These are phyloP conservation scores for Mortierella claussenii DNA, from an alignment of 192 early-diverging fungal genomes.

Conservation along the genomic window DNA sequence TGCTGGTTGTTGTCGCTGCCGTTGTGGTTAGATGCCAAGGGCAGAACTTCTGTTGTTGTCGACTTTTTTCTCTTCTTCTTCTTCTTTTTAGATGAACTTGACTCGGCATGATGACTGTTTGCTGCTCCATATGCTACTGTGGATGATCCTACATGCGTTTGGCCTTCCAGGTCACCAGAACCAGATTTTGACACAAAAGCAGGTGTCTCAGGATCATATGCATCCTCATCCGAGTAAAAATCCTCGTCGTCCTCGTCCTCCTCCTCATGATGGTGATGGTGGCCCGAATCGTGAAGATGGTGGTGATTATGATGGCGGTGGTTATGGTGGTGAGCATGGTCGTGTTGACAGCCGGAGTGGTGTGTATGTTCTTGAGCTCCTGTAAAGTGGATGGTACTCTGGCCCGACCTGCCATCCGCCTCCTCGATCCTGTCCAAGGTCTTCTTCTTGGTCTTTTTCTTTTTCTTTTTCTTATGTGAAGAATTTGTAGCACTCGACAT, in stretches of 20 bases:
- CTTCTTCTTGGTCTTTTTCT: constrained; percentile 45
- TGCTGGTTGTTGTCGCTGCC: constrained; percentile 10
- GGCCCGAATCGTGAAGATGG: constrained; percentile 35
- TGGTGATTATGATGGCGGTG: no score
- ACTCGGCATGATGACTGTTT: background rate
- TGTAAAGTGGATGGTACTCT: background rate
- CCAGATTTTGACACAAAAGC: constrained; percentile 27
- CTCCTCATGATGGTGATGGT: constrained; percentile 50
- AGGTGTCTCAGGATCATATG: constrained; percentile 57
- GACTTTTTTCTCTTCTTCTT: constrained; percentile 66
- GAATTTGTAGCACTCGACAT: constrained; percentile 5
- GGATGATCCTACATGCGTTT: constrained; percentile 9
- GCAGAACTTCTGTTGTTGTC: constrained; percentile 13
- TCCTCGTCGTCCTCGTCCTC: constrained; percentile 55
- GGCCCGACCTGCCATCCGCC: constrained; percentile 2
- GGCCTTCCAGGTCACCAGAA: constrained; percentile 10
- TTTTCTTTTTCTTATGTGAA: constrained; percentile 44
- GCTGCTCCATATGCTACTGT: constrained; percentile 6
- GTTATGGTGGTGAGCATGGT: constrained; percentile 24
- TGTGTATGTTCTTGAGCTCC: constrained; percentile 4
- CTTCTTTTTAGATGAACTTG: constrained; percentile 55
- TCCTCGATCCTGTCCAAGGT: constrained; percentile 45
- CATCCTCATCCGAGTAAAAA: constrained; percentile 59
- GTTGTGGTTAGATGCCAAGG: constrained; percentile 5
- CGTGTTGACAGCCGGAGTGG: constrained; percentile 39